Evolutionary conservation across 208 protist genomes (phyloP), one percentile per base, ranked within the genome.

Genomic region (Porcisia hertigi): DNA sequence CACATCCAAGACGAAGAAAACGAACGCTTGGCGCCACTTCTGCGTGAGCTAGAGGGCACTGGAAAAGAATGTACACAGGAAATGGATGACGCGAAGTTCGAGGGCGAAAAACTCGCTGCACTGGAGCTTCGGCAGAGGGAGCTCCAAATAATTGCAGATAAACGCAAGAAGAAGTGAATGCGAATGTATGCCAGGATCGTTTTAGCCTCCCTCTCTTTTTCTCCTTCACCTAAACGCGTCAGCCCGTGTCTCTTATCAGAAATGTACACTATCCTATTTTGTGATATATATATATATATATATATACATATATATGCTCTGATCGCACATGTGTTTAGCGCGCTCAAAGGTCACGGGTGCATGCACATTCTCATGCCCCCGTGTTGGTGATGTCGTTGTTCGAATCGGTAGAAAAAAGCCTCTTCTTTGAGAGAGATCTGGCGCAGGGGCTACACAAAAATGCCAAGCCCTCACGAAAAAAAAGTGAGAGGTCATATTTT

Each of bases 1-100:
- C 88, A 92, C n/a, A 77, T 93, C 8, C 79, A 94, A 64, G 88
- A 95, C 0, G 90, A 86, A 1, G 93, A 97, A 76, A 88, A 88
- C 34, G 79, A 84, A 60, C 75, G 77, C 20, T 71, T 93, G 20
- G 84, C 82, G 2, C 89, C 91, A 20, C 83, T 97, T 1, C 58
- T 93, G 30, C 77, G 71, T 18, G 93, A 93, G 16, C 39, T 94
- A 14, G 69, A 80, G n/a, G 82, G 83, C 23, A 80, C 81, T 2
- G 88, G 91, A 55, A 73, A 62, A 5, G 93, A 97, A 45, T 80
- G 90, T n/a, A 75, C 85, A 11, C 71, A 85, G 0, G 90, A 95
- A 69, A 86, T 85, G 79, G 79, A 81, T n/a, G 88, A 93, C 52
- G 89, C 89, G 45, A 90, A 92, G 79, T 93, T 90, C 54, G 88